These are phyloP conservation scores for Pseudozyma tsukubaensis DNA, from an alignment of 1,284 basidiomycete genomes.

Conservation along the genomic window DNA sequence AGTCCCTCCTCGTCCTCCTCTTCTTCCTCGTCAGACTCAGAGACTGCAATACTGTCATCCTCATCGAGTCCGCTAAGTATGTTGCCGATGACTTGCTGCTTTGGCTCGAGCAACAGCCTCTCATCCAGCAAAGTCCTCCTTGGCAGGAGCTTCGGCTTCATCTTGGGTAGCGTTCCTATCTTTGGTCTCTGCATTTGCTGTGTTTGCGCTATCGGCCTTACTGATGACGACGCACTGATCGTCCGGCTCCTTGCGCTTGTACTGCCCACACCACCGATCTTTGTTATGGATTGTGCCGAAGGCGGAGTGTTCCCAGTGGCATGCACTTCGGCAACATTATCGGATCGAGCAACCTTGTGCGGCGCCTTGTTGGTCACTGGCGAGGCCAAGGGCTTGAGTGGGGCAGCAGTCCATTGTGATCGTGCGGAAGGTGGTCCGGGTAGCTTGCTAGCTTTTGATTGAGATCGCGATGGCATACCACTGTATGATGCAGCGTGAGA, in stretches of 20 bases:
- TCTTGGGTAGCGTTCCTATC: slow-evolving; percentile 36
- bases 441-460: slow-evolving; percentile 16
- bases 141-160: slow-evolving; percentile 11
- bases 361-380: slow-evolving; percentile 23
- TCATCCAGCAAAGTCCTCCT: slow-evolving; percentile 34
- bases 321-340: slow-evolving; percentile 25
- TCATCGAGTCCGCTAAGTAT: background rate
- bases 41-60: slow-evolving; percentile 1
- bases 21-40: slow-evolving; percentile 2
- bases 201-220: slow-evolving; percentile 1
- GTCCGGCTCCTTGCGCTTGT: slow-evolving; percentile 14
- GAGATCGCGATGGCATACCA: background rate
- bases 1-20: slow-evolving; percentile 9
- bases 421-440: slow-evolving; percentile 40
- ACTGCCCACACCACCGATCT: background rate
- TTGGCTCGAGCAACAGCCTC: background rate
- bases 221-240: slow-evolving; percentile 6
- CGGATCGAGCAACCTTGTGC: slow-evolving; percentile 32
- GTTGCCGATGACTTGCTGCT: background rate
- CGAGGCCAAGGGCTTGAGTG: slow-evolving; percentile 13
- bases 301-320: slow-evolving; percentile 1
- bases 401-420: slow-evolving; percentile 16
- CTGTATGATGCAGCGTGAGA: background rate
- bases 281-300: slow-evolving; percentile 2
- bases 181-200: slow-evolving; percentile 12